Evolutionary conservation across 23 red algal species (phyloP), one percentile per base, ranked within the genome.

Genomic region (Agarophyton chilense): DNA sequence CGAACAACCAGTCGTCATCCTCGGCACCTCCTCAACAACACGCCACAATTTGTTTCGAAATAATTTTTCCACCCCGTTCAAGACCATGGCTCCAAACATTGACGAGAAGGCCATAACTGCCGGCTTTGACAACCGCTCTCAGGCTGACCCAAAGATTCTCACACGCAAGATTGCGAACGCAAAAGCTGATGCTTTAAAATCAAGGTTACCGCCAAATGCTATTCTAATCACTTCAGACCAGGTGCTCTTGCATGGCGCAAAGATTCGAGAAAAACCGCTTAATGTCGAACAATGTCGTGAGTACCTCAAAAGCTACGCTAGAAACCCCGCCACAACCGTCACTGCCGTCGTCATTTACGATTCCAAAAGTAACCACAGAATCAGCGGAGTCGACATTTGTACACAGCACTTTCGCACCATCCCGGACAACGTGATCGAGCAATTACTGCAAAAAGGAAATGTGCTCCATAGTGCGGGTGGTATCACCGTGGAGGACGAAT

Each of bases 161-260:
- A 65, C 86, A 0, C 73, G 78, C 2, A 71, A 66, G 36, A 64
- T 90, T 55, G 86, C 86, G 34, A 46, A 79, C 57, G 72, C 71
- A 77, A 90, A 90, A 34, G 86, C 86, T 35, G 86, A 76, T 10
- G 86, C 86, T 49, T 55, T 90, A 29, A 13, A 78, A 49, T 35
- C 29, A 36, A 63, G 7, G 2, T 19, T 90, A 49, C 52, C 53
- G 9, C 49, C 39, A 58, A 34, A 70, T 52, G 40, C 63, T 42
- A 52, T 94, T 44, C 72, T 94, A 35, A 63, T 94, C 52, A 94
- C 91, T 9, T 86, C 91, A 8, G 91, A 94, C 78, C 91, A 94
- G 72, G 81, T 94, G n/a, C 47, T 94, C 36, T 56, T 78, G 19
- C 55, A 65, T 28, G 28, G 74, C 12, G 91, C 81, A 60, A 66